phyloP scores from a whole-genome alignment of 2,329 filamentous ascomycete species.

The Fusarium sp. region DNA sequence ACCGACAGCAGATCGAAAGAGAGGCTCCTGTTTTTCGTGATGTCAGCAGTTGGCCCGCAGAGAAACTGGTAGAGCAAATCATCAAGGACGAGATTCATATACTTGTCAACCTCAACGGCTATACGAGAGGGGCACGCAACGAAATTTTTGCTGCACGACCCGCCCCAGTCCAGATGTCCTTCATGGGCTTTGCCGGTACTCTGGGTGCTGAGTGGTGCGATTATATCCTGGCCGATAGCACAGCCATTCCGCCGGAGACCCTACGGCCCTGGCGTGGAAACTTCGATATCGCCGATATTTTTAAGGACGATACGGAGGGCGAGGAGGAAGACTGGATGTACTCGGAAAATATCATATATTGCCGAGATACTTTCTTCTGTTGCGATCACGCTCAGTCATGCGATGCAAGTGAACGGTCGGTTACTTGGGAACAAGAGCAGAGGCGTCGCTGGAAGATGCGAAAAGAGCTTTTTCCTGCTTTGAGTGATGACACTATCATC shows the following conservation, averaged over 20 bases:
- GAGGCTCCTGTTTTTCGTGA: conserved; percentile 94
- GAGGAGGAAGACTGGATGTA: conserved; percentile 89
- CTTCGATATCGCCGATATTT: conserved; percentile 76
- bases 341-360: conserved; percentile 95
- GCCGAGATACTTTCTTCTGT: conserved; percentile 95
- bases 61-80: conserved; percentile 87
- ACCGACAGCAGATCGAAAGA: conserved; percentile 90
- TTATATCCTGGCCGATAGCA: conserved; percentile 91
- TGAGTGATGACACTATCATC: conserved; percentile 87
- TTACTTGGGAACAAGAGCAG: conserved; percentile 88
- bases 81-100: conserved; percentile 91
- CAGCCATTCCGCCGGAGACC: conserved; percentile 84
- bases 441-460: conserved; percentile 88
- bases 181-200: conserved; percentile 98
- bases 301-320: conserved; percentile 72
- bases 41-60: conserved; percentile 85
- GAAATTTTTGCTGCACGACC: conserved; percentile 96
- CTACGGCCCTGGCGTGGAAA: conserved; percentile 83
- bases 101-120: conserved; percentile 96
- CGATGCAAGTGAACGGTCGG: conserved; percentile 71
- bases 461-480: conserved; percentile 85
- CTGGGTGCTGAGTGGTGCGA: conserved; percentile 98
- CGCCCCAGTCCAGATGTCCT: conserved; percentile 98
- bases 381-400: conserved; percentile 96
- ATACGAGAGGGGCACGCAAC: conserved; percentile 95